Percentiles rank a stretch among this genome's conserved stretches.
These are phyloP conservation scores for Spergularia azorica DNA, from an alignment of 179 eudicot genomes.

Conservation along the genomic window DNA sequence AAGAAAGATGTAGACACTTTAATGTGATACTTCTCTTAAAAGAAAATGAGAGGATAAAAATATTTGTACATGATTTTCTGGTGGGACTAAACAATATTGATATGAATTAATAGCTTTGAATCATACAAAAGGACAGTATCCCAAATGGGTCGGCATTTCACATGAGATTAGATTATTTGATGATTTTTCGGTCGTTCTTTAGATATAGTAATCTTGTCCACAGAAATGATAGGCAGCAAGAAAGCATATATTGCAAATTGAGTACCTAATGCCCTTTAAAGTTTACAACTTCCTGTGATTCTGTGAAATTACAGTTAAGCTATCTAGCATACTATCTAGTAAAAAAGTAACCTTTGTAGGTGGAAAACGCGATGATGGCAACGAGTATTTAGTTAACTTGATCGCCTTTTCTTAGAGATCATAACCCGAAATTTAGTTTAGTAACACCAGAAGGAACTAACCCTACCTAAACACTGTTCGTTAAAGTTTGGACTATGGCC, in stretches of 20 bases:
- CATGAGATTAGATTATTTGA: slow-evolving; percentile 23
- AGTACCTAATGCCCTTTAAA: background rate
- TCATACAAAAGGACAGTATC: slow-evolving; percentile 14
- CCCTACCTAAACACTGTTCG: too few species aligned
- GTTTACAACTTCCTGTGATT: too few species aligned
- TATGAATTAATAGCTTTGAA: slow-evolving; percentile 3
- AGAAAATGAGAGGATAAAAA: background rate
- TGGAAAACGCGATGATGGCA: too few species aligned
- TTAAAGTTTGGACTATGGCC: too few species aligned
- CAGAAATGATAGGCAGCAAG: slow-evolving; percentile 17
- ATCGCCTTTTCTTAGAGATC: too few species aligned
- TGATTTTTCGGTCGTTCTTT: slow-evolving; percentile 20
- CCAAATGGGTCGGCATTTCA: slow-evolving; percentile 19
- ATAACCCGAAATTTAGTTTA: too few species aligned
- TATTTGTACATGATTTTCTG: slow-evolving; percentile 18
- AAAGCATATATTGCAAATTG: slow-evolving; percentile 3
- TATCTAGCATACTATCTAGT: too few species aligned
- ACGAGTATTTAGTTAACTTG: too few species aligned
- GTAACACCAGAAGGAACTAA: too few species aligned
- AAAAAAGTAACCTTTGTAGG: background rate
- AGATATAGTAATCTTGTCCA: slow-evolving; percentile 22
- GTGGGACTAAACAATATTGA: slow-evolving; percentile 25
- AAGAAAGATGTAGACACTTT: slow-evolving; percentile 37
- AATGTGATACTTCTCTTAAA: slow-evolving; percentile 29
- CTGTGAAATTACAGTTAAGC: too few species aligned